Base-by-base conservation (phyloP, 805 yeast genomes). In the Yueomyces sinensis region DNA sequence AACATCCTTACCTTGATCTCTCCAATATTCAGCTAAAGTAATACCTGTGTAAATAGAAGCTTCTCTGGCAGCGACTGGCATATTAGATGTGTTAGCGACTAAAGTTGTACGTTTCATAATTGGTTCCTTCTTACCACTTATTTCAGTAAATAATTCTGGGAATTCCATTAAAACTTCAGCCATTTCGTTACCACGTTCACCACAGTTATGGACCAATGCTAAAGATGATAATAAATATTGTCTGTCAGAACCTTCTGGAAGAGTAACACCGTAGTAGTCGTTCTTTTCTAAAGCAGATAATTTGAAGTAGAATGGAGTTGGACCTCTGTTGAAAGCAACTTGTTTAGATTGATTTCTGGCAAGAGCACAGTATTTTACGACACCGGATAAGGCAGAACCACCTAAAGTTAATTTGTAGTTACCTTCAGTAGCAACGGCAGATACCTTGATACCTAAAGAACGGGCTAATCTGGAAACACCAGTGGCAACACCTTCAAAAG, bases 31-130 rank as follows among this genome's bases (percentile, higher is more conserved):
- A 32, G 98, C 97, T 49, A 91, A 68, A 4, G 99, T 91, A 54
- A 91, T 91, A 72, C 99, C 98, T 13, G 99, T 91, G 66, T 91
- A 91, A 52, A 91, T 91, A 24, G 98, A 91, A 32, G 99, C 99
- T 65, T 91, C 99, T 76, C 99, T 82, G 7, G 98, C 98, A 43
- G 99, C 99, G 51, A 91, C 99, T 36, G 99, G 99, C 99, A 91
- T 91, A 62, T 91, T 91, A 29, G 97, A 89, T 31, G 99, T 91
- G 62, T 91, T 91, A 32, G 99, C 99, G 35, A 91, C 98, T 60
- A 91, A 73, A 27, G 97, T 82, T 29, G 99, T 91, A 70, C 99
- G 94, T 70, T 93, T 91, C 97, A 91, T 91, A 58, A 91, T 91
- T 45, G 97, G 96, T 67, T 91, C 99, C 65, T 87, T 82, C 54